Evolutionary conservation across 805 yeast species (phyloP), one percentile per base, ranked within the genome.

Genomic region (Tetrapisispora arboricola): DNA sequence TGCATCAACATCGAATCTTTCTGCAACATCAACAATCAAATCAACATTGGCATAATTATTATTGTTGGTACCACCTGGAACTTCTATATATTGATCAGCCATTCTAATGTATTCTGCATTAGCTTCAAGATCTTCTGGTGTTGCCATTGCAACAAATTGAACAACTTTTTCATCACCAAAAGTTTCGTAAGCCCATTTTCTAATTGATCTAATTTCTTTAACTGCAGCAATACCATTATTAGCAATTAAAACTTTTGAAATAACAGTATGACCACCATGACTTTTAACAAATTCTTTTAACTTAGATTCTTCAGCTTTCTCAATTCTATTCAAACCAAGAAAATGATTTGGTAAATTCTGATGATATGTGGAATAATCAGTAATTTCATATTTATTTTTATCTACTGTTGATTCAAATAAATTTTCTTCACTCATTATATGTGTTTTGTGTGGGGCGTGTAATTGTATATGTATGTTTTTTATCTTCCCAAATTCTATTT

Each of bases 111-210:
- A 92, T 63, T 92, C 99, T 18, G 98, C 94, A 55, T 94, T 94
- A 47, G 96, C 95, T 53, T 76, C 87, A 52, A 92, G 68, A 70
- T 92, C 99, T 64, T 92, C 99, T n/a, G 98, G 98, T 17, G 99
- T 92, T 44, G 98, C 97, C 99, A 92, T 92, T 32, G 84, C 97
- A 27, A 90, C 92, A 60, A 92, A 94, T 54, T 84, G 85, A 49
- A 92, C 84, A 42, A 94, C 86, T 58, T 84, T 76, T 64, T 92
- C 97, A 58, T 94, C 80, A 48, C 95, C 95, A 67, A 92, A 92
- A n/a, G 96, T 87, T 64, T 92, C 97, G 65, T 92, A 92, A 20
- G 98, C 88, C 99, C 99, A 92, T 72, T 90, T 92, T 67, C 98
- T 78, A 33, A 92, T 88, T 9, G 95, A 85, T 56, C 99, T 76